Conservation (phyloP, 139 green algal genomes). For the Microglena sp. region DNA sequence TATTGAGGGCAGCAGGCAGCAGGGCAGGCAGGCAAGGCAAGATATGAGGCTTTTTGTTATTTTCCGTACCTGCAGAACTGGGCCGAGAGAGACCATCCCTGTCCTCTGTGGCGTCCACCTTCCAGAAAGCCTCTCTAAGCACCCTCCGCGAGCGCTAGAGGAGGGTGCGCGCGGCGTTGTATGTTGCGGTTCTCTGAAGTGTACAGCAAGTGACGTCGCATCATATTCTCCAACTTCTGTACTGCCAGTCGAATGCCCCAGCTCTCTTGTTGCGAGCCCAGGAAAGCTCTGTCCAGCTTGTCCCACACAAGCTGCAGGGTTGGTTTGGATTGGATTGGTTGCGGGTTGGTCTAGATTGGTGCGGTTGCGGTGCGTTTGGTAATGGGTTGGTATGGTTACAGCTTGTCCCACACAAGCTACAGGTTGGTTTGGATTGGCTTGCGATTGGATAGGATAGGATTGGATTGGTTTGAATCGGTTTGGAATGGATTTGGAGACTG, state of each 20-base stretch:
- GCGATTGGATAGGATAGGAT: no score
- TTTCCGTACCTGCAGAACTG: conserved; percentile 37
- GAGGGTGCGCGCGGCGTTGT: conserved; percentile 24
- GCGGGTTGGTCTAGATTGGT: no score
- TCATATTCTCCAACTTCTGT: conserved; percentile 31
- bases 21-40: background rate
- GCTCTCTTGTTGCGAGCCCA: background rate
- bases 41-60: no score
- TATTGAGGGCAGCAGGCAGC: background rate
- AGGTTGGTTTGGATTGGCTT: no score
- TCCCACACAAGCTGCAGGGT: background rate
- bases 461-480: no score
- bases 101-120: conserved; percentile 35
- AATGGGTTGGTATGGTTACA: no score
- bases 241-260: conserved; percentile 23
- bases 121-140: conserved; percentile 37
- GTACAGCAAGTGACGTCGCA: conserved; percentile 16
- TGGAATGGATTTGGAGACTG: no score
- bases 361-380: no score
- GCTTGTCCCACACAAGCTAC: no score
- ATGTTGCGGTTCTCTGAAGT: conserved; percentile 23
- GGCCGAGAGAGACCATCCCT: conserved; percentile 36
- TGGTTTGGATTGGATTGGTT: no score
- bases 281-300: background rate
- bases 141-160: conserved; percentile 33